phyloP scores from a whole-genome alignment of 2,329 filamentous ascomycete genomes.

The Tolypocladium endophyticum region DNA sequence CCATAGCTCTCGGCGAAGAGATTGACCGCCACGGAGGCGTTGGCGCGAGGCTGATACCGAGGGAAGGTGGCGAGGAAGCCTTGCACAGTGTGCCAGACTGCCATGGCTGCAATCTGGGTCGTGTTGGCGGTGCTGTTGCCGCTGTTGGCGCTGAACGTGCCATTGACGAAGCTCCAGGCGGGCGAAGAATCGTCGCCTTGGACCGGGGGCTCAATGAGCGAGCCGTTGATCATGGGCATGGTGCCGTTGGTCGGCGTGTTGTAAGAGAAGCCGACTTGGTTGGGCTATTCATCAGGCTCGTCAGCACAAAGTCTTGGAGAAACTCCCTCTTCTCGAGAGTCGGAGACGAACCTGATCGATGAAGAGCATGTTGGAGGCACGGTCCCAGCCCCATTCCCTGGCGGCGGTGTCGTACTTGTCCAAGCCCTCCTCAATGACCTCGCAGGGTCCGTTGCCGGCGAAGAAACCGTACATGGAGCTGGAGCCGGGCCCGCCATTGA shows the following conservation, averaged over 20 bases:
- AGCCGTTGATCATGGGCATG: conserved; percentile 32
- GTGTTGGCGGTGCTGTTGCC: conserved; percentile 39
- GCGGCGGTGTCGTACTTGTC: conserved; percentile 43
- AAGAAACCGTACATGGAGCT: conserved; percentile 58
- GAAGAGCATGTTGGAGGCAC: conserved; percentile 42
- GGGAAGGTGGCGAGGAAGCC: conserved; percentile 49
- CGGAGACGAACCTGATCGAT: conserved; percentile 39
- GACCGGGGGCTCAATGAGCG: conserved; percentile 18
- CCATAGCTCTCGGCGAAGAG: conserved; percentile 62
- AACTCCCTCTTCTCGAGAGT: no score
- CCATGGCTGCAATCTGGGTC: conserved; percentile 43
- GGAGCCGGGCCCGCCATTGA: conserved; percentile 57
- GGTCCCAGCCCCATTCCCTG: conserved; percentile 57
- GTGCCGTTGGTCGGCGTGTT: conserved; percentile 54
- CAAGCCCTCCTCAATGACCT: conserved; percentile 35
- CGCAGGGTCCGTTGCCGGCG: conserved; percentile 44
- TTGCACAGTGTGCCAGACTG: conserved; percentile 57
- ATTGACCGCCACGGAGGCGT: conserved; percentile 44
- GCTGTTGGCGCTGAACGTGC: conserved; percentile 52
- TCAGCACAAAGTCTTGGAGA: neutral
- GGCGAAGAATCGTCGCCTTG: conserved; percentile 7
- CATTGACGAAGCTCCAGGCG: conserved; percentile 40
- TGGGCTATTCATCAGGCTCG: conserved; percentile 37
- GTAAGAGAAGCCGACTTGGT: conserved; percentile 59
- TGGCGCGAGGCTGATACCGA: conserved; percentile 40